phyloP scores from a whole-genome alignment of 2,329 filamentous ascomycete species.

The Aphanocladium album region DNA sequence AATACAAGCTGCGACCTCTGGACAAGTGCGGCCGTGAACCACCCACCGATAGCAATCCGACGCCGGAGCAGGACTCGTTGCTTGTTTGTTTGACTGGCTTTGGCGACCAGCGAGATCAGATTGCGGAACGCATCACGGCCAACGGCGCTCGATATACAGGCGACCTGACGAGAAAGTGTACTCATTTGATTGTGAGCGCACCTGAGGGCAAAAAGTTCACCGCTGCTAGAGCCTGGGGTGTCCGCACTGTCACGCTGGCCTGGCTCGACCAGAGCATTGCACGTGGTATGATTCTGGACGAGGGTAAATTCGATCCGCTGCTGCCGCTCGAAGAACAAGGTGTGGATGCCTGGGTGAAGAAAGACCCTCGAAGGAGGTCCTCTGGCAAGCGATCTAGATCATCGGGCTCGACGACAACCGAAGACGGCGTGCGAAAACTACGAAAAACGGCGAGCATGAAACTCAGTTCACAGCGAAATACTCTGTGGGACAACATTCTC shows the following conservation, averaged over 20 bases:
- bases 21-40: slow-evolving; percentile 45
- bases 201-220: slow-evolving; percentile 86
- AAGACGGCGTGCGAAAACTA: slow-evolving; percentile 70
- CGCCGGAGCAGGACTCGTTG: slow-evolving; percentile 29
- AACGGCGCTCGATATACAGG: slow-evolving; percentile 83
- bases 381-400: slow-evolving; percentile 58
- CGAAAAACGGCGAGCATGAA: slow-evolving; percentile 83
- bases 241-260: slow-evolving; percentile 72
- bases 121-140: slow-evolving; percentile 60
- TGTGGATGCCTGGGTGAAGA: slow-evolving; percentile 64
- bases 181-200: slow-evolving; percentile 76
- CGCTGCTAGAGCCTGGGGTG: slow-evolving; percentile 76
- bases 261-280: slow-evolving; percentile 83
- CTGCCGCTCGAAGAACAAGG: slow-evolving; percentile 68
- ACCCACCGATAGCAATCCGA: slow-evolving; percentile 20
- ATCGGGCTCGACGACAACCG: slow-evolving; percentile 36
- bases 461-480: slow-evolving; percentile 71
- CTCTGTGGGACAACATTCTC: slow-evolving; percentile 88
- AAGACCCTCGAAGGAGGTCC: slow-evolving; percentile 39
- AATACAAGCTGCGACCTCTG: slow-evolving; percentile 61
- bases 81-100: slow-evolving; percentile 55
- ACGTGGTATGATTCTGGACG: slow-evolving; percentile 86
- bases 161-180: slow-evolving; percentile 79
- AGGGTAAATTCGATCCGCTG: slow-evolving; percentile 74
- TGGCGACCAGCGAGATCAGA: slow-evolving; percentile 59